Evolutionary conservation across 2,329 filamentous ascomycete genomes (phyloP).

Genomic region (Exophiala viscosa): DNA sequence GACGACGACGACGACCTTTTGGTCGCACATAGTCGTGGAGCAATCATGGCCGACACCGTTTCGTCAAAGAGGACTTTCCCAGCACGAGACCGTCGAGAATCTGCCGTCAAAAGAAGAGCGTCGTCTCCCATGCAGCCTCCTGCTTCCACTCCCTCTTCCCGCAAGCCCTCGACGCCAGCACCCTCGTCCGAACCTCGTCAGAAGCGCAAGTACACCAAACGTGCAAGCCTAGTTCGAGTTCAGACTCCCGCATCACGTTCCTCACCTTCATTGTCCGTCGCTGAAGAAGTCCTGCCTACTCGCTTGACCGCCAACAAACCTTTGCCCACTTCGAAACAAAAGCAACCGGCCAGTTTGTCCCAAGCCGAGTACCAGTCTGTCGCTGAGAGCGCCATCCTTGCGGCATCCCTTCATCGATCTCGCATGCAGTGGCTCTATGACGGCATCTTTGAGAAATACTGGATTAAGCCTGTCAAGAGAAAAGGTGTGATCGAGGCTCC

Average conservation of each 20-base stretch:
- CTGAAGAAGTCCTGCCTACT: constrained; percentile 46
- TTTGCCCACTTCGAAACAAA: constrained; percentile 51
- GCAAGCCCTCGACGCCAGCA: constrained; percentile 30
- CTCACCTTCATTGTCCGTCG: constrained; percentile 28
- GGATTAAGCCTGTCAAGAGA: constrained; percentile 55
- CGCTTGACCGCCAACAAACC: constrained; percentile 52
- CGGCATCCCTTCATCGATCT: constrained; percentile 56
- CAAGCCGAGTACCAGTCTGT: constrained; percentile 57
- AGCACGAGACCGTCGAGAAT: constrained; percentile 42
- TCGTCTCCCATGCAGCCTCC: constrained; percentile 31
- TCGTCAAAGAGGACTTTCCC: constrained; percentile 44
- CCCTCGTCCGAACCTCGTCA: constrained; percentile 25
- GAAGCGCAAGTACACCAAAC: constrained; percentile 34
- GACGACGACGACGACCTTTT: background rate
- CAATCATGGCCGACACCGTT: constrained; percentile 31
- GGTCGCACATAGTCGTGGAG: background rate
- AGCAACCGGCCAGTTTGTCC: constrained; percentile 49
- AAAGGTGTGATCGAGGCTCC: constrained; percentile 48
- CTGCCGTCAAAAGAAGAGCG: constrained; percentile 41
- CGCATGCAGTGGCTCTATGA: constrained; percentile 55
- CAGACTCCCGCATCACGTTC: constrained; percentile 31
- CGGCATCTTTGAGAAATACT: constrained; percentile 55
- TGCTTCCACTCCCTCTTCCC: constrained; percentile 4
- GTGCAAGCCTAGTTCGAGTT: constrained; percentile 31
- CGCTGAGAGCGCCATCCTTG: constrained; percentile 57